Evolutionary conservation across 345 rosid genomes (phyloP).

Genomic region (Fremontodendron californicum): DNA sequence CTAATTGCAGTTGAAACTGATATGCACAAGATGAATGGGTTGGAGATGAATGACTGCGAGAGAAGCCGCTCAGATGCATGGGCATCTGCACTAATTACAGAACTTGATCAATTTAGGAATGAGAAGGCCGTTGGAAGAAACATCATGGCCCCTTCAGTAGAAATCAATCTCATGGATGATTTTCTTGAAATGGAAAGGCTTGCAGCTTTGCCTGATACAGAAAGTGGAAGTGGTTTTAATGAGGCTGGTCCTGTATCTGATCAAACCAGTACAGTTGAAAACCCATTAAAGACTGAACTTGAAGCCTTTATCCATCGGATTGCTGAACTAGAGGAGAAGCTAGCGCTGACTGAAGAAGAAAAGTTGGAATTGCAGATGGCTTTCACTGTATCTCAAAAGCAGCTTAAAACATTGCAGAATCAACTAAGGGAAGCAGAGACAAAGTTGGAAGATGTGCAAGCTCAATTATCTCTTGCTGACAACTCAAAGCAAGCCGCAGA

Average conservation of each 20-base stretch:
- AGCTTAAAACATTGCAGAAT: conserved; percentile 41
- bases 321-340: conserved; percentile 59
- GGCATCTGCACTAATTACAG: conserved; percentile 32
- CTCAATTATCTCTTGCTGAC: conserved; percentile 36
- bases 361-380: conserved; percentile 46
- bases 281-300: conserved; percentile 42
- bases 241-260: conserved; percentile 31
- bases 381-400: conserved; percentile 42
- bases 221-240: conserved; percentile 29
- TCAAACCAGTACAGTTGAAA: conserved; percentile 30
- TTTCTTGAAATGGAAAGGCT: conserved; percentile 95
- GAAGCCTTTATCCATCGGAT: conserved; percentile 39
- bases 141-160: conserved; percentile 35
- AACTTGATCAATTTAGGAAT: conserved; percentile 37
- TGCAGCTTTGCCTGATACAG: conserved; percentile 45
- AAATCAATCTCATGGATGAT: conserved; percentile 86
- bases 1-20: conserved; percentile 48
- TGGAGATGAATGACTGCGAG: conserved; percentile 25
- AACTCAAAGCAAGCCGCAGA: conserved; percentile 47
- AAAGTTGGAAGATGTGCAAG: conserved; percentile 39
- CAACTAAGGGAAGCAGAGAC: conserved; percentile 43
- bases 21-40: conserved; percentile 22
- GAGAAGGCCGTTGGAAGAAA: conserved; percentile 35
- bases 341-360: conserved; percentile 53
- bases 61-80: conserved; percentile 32